These are phyloP conservation scores for Termitomyces sp. DNA, from an alignment of 768 basidiomycete species.

Conservation along the genomic window DNA sequence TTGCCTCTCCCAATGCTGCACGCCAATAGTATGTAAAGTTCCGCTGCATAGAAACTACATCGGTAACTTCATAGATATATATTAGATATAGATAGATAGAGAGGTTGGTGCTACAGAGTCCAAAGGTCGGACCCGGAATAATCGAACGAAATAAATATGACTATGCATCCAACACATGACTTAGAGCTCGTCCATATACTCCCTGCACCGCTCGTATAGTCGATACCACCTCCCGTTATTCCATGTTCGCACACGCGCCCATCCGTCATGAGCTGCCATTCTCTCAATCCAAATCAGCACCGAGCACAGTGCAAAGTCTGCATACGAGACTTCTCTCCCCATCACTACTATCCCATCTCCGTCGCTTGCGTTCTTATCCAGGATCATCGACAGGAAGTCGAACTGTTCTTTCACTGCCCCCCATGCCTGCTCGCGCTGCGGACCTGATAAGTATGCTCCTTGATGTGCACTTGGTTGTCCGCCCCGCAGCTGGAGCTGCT, in stretches of 20 bases:
- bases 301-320: conserved; percentile 71
- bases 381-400: conserved; percentile 54
- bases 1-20: neutral
- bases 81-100: neutral
- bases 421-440: conserved; percentile 65
- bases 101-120: neutral
- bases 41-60: neutral
- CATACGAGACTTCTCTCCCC: conserved; percentile 66
- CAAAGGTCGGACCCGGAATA: neutral
- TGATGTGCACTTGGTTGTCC: conserved; percentile 34
- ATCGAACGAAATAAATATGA: neutral
- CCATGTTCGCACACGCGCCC: conserved; percentile 67
- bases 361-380: conserved; percentile 67
- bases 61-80: neutral
- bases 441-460: conserved; percentile 23
- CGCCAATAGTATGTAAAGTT: neutral
- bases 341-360: conserved; percentile 62
- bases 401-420: conserved; percentile 62
- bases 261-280: conserved; percentile 70
- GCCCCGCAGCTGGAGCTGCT: conserved; percentile 54
- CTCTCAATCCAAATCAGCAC: conserved; percentile 72
- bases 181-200: conserved; percentile 64
- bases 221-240: conserved; percentile 64
- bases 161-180: neutral
- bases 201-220: conserved; percentile 57